Percentiles rank a stretch among this genome's conserved stretches.
These are phyloP conservation scores for Lagenaria siceraria DNA, from an alignment of 306 rosid genomes.

Conservation along the genomic window DNA sequence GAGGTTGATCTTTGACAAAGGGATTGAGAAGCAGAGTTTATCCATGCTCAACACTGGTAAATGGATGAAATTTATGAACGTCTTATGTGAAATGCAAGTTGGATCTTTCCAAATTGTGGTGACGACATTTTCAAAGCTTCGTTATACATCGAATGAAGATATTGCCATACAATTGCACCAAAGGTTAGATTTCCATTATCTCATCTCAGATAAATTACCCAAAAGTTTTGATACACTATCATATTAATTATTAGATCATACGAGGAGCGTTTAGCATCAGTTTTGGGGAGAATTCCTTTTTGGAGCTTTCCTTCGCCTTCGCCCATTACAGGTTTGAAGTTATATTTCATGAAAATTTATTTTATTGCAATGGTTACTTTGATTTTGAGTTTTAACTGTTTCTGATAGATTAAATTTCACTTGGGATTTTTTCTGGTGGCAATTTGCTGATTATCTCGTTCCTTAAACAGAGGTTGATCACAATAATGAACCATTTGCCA, in stretches of 20 bases:
- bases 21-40: conserved; percentile 17
- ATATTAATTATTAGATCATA: conserved; percentile 22
- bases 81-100: conserved; percentile 27
- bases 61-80: conserved; percentile 48
- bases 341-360: background rate
- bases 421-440: conserved; percentile 1
- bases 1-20: conserved; percentile 24
- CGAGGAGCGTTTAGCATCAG: conserved; percentile 20
- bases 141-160: conserved; percentile 29
- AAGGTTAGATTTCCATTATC: conserved; percentile 32
- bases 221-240: background rate
- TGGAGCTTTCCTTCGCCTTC: conserved; percentile 29
- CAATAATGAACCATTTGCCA: conserved; percentile 12
- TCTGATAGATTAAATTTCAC: background rate
- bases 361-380: background rate
- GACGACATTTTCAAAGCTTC: conserved; percentile 32
- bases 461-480: conserved; percentile 26
- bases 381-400: background rate
- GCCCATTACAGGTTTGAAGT: conserved; percentile 36
- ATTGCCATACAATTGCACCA: conserved; percentile 20
- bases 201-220: background rate
- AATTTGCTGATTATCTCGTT: background rate
- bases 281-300: conserved; percentile 19
- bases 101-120: conserved; percentile 54
- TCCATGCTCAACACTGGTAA: conserved; percentile 18